These are phyloP conservation scores for Silene conica DNA, from an alignment of 148 eudicot genomes.

Conservation along the genomic window DNA sequence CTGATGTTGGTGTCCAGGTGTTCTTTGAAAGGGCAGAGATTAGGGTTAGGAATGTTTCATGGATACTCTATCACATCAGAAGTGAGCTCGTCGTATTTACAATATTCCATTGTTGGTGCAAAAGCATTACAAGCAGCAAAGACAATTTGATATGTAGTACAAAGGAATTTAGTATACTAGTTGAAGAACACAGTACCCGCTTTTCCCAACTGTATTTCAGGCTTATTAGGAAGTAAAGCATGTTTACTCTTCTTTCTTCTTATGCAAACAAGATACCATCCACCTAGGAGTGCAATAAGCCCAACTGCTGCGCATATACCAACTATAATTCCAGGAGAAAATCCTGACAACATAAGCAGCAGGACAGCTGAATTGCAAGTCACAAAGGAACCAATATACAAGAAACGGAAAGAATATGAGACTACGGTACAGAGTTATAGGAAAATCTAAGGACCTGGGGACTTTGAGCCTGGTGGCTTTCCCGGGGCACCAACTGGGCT, in stretches of 20 bases:
- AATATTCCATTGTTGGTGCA: neutral
- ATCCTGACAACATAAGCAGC: slow-evolving; percentile 33
- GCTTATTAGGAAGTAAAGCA: slow-evolving; percentile 26
- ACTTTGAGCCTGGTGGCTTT: slow-evolving; percentile 34
- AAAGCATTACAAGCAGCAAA: neutral
- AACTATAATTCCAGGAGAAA: slow-evolving; percentile 43
- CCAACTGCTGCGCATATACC: slow-evolving; percentile 41
- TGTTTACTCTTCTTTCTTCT: slow-evolving; percentile 39
- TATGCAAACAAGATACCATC: slow-evolving; percentile 27
- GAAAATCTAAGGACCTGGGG: slow-evolving; percentile 27
- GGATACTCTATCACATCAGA: neutral
- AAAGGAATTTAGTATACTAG: neutral
- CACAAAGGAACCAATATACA: neutral
- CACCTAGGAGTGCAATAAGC: slow-evolving; percentile 31
- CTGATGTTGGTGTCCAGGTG: too few species aligned
- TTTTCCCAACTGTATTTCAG: slow-evolving; percentile 27
- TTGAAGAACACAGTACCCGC: slow-evolving; percentile 30
- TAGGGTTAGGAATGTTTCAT: neutral
- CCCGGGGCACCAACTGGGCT: slow-evolving; percentile 36
- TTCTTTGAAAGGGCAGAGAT: neutral
- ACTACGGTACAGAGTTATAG: slow-evolving; percentile 2
- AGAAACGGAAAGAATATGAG: slow-evolving; percentile 3
- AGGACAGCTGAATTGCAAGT: slow-evolving; percentile 10
- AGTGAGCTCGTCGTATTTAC: neutral
- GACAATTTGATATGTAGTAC: neutral